These are phyloP conservation scores for Parietaria judaica DNA, from an alignment of 306 rosid genomes.

Conservation along the genomic window DNA sequence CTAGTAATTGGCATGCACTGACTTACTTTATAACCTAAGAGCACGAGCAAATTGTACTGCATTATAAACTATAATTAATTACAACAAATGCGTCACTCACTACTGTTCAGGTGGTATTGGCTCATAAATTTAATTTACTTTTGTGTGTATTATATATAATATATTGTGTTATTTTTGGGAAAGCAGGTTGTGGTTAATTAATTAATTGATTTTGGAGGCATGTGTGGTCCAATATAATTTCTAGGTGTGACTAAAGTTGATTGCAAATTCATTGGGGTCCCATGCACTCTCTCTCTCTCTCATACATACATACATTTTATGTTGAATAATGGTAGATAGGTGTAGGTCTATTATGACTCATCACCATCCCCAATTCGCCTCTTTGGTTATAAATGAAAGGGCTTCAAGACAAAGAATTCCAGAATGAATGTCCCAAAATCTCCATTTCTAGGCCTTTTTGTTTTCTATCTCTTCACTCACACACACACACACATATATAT, in stretches of 20 bases:
- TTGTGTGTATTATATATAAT: too few species aligned
- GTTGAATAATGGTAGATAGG: background rate
- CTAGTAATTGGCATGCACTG: background rate
- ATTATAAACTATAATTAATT: background rate
- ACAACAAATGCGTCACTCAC: background rate
- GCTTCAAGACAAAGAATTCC: conserved; percentile 28
- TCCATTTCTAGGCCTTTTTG: conserved; percentile 17
- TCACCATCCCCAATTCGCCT: conserved; percentile 24
- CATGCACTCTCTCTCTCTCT: conserved; percentile 28
- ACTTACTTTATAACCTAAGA: background rate
- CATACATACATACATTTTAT: conserved; percentile 28
- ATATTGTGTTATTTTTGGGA: too few species aligned
- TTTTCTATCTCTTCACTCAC: background rate
- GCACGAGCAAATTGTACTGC: background rate
- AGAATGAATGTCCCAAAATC: conserved; percentile 28
- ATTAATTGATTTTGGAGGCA: conserved; percentile 6
- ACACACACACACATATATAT: too few species aligned
- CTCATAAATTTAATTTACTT: background rate
- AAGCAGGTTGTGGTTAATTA: background rate
- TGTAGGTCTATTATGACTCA: conserved; percentile 3
- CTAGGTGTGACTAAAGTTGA: conserved; percentile 37
- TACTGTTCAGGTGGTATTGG: conserved; percentile 1
- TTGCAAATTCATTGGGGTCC: conserved; percentile 37
- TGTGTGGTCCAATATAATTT: conserved; percentile 31
- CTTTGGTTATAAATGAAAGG: conserved; percentile 40